These are phyloP conservation scores for Colletotrichum sp. DNA, from an alignment of 2,329 filamentous ascomycete species.

Conservation along the genomic window DNA sequence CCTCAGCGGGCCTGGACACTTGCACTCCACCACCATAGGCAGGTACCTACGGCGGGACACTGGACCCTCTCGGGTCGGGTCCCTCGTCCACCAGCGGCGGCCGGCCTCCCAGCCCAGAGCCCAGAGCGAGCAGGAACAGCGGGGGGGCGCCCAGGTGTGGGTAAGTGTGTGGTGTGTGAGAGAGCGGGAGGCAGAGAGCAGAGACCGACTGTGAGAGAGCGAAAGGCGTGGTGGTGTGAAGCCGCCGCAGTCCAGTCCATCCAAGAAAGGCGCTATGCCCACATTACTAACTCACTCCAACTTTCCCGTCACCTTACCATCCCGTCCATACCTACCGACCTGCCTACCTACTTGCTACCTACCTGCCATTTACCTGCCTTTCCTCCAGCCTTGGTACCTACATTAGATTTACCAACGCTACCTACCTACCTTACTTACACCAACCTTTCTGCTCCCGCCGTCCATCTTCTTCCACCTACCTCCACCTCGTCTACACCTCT, in stretches of 20 bases:
- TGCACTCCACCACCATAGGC: background rate
- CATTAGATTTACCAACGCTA: background rate
- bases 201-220: background rate
- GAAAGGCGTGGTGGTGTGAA: background rate
- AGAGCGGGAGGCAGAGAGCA: background rate
- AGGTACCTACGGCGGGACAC: background rate
- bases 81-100: background rate
- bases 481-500: background rate
- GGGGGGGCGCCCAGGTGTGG: background rate
- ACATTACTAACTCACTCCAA: conserved; percentile 20
- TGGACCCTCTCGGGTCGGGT: background rate
- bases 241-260: background rate
- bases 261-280: conserved; percentile 14
- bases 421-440: background rate
- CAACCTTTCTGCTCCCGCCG: background rate
- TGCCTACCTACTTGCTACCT: background rate
- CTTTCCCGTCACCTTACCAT: conserved; percentile 7
- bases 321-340: background rate
- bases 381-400: background rate
- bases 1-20: background rate
- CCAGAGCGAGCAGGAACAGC: background rate
- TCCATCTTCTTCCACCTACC: background rate
- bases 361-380: background rate
- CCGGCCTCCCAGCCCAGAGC: background rate
- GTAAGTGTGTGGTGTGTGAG: background rate